Percentiles rank a stretch among this genome's conserved stretches.
Conservation (phyloP, 2,329 filamentous ascomycete genomes). For the Scedosporium minutisporum region DNA sequence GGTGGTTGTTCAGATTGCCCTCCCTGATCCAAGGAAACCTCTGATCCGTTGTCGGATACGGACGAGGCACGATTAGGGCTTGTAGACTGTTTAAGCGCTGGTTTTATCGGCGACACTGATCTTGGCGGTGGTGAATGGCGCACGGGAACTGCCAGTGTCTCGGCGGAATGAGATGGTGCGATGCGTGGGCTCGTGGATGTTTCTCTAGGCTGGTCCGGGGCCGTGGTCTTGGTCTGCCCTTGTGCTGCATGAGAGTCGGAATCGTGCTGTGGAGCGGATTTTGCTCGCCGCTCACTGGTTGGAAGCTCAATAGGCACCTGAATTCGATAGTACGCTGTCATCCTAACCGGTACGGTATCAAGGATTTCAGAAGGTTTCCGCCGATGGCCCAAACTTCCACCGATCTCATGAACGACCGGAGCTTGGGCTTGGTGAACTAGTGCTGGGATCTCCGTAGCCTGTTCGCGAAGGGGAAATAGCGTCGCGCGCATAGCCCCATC, state of each 20-base stretch:
- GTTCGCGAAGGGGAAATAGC: neutral
- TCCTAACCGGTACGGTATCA: neutral
- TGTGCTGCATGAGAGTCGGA: neutral
- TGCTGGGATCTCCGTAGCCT: neutral
- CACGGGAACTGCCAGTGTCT: constrained; percentile 5
- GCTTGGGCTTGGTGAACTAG: neutral
- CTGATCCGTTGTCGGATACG: constrained; percentile 39
- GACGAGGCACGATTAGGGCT: constrained; percentile 45
- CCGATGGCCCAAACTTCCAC: neutral
- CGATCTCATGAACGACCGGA: neutral
- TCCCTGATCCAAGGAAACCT: constrained; percentile 20
- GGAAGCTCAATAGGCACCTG: neutral
- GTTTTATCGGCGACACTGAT: constrained; percentile 68
- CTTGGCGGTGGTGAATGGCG: constrained; percentile 46
- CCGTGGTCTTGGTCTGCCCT: neutral
- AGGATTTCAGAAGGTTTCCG: neutral
- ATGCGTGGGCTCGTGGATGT: neutral
- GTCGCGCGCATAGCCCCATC: neutral
- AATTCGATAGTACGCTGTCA: neutral
- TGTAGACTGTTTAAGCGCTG: constrained; percentile 55
- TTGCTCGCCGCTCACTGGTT: neutral
- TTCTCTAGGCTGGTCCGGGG: neutral
- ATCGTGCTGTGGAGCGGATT: neutral
- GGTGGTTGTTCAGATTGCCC: neutral
- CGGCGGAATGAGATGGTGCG: neutral